Base-by-base conservation (phyloP, 768 basidiomycete genomes). In the Amanita subjunquillea region DNA sequence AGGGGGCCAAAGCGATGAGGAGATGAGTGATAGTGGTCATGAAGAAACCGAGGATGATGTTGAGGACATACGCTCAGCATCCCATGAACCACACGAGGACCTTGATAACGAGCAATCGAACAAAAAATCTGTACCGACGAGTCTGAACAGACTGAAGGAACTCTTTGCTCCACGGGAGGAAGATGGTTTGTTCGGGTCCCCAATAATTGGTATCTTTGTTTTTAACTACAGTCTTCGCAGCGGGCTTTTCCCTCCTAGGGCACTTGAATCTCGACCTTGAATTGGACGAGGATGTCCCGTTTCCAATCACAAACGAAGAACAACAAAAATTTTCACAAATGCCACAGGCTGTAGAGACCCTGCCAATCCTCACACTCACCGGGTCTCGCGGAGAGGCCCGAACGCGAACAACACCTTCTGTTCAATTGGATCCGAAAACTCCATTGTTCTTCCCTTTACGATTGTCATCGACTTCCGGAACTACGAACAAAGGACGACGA, bases 251-350 rank as follows among this genome's bases (percentile, higher is more conserved):
- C 9, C 71, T 91, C n/a, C 71, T 90, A 3, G 77, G 76, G 0
- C 82, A 89, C 56, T 76, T 91, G 34, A 82, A 87, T 46, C 70
- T 90, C 20, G 87, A 90, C 55, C 69, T 82, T 30, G 85, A 85
- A 45, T 69, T 86, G 13, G 84, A 86, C 48, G 76, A 79, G n/a
- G 79, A 80, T 36, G 53, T 77, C 27, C 65, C 72, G 4, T 62
- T 66, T 54, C 49, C 60, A 41, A 55, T 60, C 13, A 27, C 51
- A 8, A 52, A 29, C 8, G 50, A 27, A 57, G 63, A 8, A 34
- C 60, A 25, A 56, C 55, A 30, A 17, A 17, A 1, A 57, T 67
- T 34, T 61, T 63, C 3, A 54, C 48, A 39, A 37, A 13, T 25
- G 60, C 62, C 3, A 54, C 48, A 39, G 23, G 13, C 20, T 7